Base-by-base conservation (phyloP, 371 early-diverging fungal genomes). In the Umbelopsis sp. region DNA sequence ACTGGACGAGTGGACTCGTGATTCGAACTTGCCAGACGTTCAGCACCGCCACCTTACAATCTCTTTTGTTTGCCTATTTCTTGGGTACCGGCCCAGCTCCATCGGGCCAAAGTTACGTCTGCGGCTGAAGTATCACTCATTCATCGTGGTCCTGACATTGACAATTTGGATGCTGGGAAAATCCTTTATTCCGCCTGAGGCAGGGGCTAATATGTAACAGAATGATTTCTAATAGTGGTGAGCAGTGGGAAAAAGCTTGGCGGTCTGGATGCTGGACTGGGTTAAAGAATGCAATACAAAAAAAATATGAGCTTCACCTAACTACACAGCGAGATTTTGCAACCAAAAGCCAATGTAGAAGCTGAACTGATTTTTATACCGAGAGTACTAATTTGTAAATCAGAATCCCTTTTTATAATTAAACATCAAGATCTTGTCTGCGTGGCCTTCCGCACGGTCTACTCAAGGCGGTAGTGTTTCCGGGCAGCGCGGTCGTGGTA, bases 201-300 rank as follows among this genome's bases (percentile, higher is more conserved):
- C 6, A 48, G 8, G 48, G 10, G 10, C 10, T 4, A 38, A 41
- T 12, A 10, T 41, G 41, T 41, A 41, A 41, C 10, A 12, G 7
- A 41, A 7, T 10, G 41, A 12, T 4, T 41, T 48, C 8, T 20
- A 48, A 48, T 48, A 1, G 6, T 8, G 4, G 3, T 16, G 16
- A 20, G 35, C 14, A 57, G 57, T 57, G 57, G 57, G 57, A 57
- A 35, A 57, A 57, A 18, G 57, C 18, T 5, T 57, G 57, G 57
- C 57, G 57, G 8, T 29, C 57, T 35, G 57, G 18, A 10, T 57
- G 57, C 29, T 57, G 57, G 57, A 37, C 57, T 35, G 57, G 37
- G 7, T 29, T 57, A 35, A 37, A n/a, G 5, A 57, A 57, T n/a
- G 35, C 57, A 35, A 57, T 35, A 4, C 57, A 57, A 6, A 37